A percentile compares a stretch with the other conserved stretches of the same genome.
phyloP scores from a whole-genome alignment of 371 early-diverging fungal genomes.

The Mortierella polycephala region DNA sequence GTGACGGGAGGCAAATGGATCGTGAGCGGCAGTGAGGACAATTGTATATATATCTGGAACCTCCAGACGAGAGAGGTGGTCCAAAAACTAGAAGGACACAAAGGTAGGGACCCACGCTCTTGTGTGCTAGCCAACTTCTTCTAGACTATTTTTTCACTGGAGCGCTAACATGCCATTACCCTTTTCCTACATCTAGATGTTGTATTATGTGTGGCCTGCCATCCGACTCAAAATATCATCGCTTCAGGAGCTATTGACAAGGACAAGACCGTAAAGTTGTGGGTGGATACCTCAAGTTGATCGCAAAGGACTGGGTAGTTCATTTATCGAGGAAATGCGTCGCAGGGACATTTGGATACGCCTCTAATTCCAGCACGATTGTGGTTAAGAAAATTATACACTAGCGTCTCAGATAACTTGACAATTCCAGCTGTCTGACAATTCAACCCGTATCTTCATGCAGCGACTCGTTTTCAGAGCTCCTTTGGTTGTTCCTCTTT shows the following conservation, averaged over 20 bases:
- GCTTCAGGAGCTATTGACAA: conserved; percentile 94
- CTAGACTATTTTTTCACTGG: conserved; percentile 5
- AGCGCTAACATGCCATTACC: no score
- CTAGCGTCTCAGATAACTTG: no score
- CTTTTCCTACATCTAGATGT: conserved; percentile 67
- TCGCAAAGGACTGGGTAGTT: not conserved
- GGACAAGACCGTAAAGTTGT: conserved; percentile 91
- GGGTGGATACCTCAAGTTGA: conserved; percentile 63
- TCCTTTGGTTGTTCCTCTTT: no score
- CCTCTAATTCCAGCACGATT: no score
- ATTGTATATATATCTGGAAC: conserved; percentile 95
- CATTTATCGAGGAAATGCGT: not conserved
- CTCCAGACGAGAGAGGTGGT: conserved; percentile 94
- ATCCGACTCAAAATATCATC: conserved; percentile 94
- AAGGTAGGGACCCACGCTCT: conserved; percentile 62
- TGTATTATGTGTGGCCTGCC: conserved; percentile 93
- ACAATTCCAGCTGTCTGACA: no score
- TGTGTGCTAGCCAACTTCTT: not conserved
- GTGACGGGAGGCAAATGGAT: conserved; percentile 97
- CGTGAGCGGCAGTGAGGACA: conserved; percentile 95
- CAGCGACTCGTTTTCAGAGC: no score
- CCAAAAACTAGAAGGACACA: conserved; percentile 92
- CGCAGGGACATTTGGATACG: not conserved
- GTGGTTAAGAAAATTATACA: no score
- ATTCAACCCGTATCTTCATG: no score